These are phyloP conservation scores for Kernera saxatilis DNA, from an alignment of 345 rosid genomes.

Conservation along the genomic window DNA sequence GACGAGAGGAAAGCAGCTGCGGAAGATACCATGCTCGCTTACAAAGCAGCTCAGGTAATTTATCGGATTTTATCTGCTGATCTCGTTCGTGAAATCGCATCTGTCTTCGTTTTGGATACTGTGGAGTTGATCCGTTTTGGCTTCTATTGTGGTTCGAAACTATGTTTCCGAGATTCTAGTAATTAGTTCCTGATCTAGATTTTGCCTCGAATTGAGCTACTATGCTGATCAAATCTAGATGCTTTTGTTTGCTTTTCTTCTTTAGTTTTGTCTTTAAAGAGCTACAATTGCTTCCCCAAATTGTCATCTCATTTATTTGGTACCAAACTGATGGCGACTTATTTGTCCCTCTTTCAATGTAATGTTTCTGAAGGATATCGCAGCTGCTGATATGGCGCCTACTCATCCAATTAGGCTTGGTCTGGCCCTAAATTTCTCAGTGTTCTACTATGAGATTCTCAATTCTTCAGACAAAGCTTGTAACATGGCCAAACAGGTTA, in stretches of 20 bases:
- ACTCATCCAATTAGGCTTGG: conserved; percentile 93
- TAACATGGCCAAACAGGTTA: conserved; percentile 92
- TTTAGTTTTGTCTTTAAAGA: neutral
- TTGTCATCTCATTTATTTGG: neutral
- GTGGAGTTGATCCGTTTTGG: neutral
- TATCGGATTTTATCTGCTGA: neutral
- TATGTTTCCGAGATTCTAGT: conserved; percentile 1
- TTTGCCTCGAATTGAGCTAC: neutral
- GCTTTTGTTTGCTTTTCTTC: neutral
- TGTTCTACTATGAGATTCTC: conserved; percentile 87
- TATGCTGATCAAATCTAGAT: neutral
- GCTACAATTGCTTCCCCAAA: neutral
- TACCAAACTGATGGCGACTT: conserved; percentile 10
- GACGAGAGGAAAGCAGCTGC: conserved; percentile 93
- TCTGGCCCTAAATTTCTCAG: conserved; percentile 78
- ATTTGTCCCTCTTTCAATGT: neutral
- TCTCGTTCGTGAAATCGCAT: neutral
- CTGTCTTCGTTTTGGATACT: neutral
- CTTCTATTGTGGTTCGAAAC: neutral
- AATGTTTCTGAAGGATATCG: conserved; percentile 48
- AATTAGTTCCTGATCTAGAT: conserved; percentile 5
- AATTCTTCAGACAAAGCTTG: conserved; percentile 90
- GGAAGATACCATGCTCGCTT: conserved; percentile 89
- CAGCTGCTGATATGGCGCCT: conserved; percentile 73
- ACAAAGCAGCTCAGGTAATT: conserved; percentile 87